Percentiles rank a stretch among this genome's conserved stretches.
Evolutionary conservation across 768 basidiomycete species (phyloP).

Genomic region (Lentinula lateritia): DNA sequence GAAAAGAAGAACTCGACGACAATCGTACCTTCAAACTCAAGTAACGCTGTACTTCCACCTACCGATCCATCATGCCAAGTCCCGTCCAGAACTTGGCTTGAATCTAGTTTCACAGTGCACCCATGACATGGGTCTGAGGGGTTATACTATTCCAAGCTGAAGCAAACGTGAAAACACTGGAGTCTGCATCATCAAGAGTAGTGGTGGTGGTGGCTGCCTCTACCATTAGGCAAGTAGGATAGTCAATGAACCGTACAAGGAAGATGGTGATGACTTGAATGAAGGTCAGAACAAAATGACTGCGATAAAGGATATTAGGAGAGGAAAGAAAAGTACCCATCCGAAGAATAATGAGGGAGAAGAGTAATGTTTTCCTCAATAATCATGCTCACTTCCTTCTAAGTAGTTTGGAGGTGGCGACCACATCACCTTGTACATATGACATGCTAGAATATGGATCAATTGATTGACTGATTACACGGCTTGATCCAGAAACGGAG

Average conservation of each 20-base stretch:
- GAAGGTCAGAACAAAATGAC: neutral
- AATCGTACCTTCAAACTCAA: neutral
- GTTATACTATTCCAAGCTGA: neutral
- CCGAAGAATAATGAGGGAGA: too few species aligned
- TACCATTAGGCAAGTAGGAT: neutral
- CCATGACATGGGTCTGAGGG: neutral
- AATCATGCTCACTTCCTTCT: too few species aligned
- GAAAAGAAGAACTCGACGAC: neutral
- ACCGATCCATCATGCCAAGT: neutral
- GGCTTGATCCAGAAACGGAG: too few species aligned
- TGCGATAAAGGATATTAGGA: too few species aligned
- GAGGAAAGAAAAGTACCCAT: too few species aligned
- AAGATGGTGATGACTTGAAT: neutral
- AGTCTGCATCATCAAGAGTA: conserved; percentile 43
- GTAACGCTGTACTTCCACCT: neutral
- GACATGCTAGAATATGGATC: too few species aligned
- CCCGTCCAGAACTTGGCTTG: conserved; percentile 43
- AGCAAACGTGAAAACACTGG: conserved; percentile 39
- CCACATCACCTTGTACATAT: too few species aligned
- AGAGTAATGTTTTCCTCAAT: too few species aligned
- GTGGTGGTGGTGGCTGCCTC: conserved; percentile 17
- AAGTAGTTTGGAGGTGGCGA: too few species aligned
- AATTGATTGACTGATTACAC: too few species aligned
- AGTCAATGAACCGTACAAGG: conserved; percentile 31
- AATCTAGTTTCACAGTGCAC: conserved; percentile 57